Percentiles rank a stretch among this genome's conserved stretches.
Conservation (phyloP, 2,329 filamentous ascomycete genomes). For the Microdochium bolleyi region DNA sequence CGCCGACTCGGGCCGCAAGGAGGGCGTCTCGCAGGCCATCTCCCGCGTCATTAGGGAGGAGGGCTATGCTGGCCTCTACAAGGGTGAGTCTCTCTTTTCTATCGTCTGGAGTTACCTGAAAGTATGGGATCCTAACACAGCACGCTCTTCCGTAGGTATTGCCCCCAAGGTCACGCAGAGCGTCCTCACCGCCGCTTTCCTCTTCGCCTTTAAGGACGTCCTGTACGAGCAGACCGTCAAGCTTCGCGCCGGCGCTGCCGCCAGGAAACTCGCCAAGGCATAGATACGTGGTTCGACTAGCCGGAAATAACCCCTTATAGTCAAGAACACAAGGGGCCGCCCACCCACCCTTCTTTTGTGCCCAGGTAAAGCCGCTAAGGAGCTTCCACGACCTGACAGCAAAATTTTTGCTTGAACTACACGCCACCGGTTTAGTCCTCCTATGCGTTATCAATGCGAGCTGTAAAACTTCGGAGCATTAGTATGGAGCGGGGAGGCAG, state of each 20-base stretch:
- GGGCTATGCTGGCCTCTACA: slow-evolving; percentile 88
- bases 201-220: slow-evolving; percentile 97
- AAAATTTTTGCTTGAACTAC: too few species aligned
- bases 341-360: too few species aligned
- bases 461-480: too few species aligned
- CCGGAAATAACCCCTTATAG: too few species aligned
- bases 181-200: slow-evolving; percentile 88
- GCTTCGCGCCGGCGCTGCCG: slow-evolving; percentile 40
- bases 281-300: slow-evolving; percentile 9
- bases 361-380: too few species aligned
- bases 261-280: slow-evolving; percentile 28
- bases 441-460: too few species aligned
- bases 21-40: slow-evolving; percentile 73
- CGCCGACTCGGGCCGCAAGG: slow-evolving; percentile 65
- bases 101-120: not conserved
- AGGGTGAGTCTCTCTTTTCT: slow-evolving; percentile 53
- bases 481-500: too few species aligned
- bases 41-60: slow-evolving; percentile 77
- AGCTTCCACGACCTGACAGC: too few species aligned
- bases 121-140: too few species aligned
- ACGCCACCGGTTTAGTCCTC: too few species aligned
- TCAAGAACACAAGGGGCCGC: too few species aligned
- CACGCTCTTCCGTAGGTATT: slow-evolving; percentile 62
- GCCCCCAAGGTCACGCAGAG: slow-evolving; percentile 95
- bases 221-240: slow-evolving; percentile 77